Evolutionary conservation across 2,329 filamentous ascomycete species (phyloP), one percentile per base, ranked within the genome.

Genomic region (Aspergillus niger): DNA sequence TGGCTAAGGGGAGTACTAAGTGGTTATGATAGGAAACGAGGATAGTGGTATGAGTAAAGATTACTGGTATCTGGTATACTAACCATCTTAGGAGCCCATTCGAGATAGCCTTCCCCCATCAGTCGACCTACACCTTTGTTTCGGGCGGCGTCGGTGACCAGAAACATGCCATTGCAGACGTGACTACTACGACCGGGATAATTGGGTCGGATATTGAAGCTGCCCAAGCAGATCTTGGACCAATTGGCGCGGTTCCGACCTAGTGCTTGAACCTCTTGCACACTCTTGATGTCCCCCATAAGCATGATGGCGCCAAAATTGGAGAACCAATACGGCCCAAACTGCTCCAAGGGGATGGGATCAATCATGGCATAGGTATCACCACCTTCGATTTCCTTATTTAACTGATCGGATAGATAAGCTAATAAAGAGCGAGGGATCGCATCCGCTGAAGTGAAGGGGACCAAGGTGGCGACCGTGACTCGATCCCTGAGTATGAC

Each of bases 161-260:
- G 81, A 72, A 92, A 91, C 32, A 88, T 89, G 60, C 86, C 78
- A 84, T 90, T 86, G 81, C 91, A 96, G 54, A 96, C 86, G 80
- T 97, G 92, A 76, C 90, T 95, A 78, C 91, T 95, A 60, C 92
- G 85, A 51, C 92, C 92, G 0, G 92, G 92, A 75, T 96, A 97
- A 77, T 97, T 96, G 51, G 92, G 92, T 79, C 95, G 93, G 82
- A 96, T 91, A 78, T 95, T 96, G 78, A 96, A 96, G 78, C 91
- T 96, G 59, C 92, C 92, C 47, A 97, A 80, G 70, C 92, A 96
- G 69, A 90, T 84, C 71, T 88, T 88, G 65, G 87, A 85, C 92
- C 92, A 96, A 76, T 94, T 90, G 65, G 76, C 83, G 76, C 77
- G 87, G 77, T 67, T 82, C 69, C 61, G 85, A 76, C 74, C 83